Evolutionary conservation across 441 rosid species (phyloP).

Genomic region (Pelargonium fulgidum): DNA sequence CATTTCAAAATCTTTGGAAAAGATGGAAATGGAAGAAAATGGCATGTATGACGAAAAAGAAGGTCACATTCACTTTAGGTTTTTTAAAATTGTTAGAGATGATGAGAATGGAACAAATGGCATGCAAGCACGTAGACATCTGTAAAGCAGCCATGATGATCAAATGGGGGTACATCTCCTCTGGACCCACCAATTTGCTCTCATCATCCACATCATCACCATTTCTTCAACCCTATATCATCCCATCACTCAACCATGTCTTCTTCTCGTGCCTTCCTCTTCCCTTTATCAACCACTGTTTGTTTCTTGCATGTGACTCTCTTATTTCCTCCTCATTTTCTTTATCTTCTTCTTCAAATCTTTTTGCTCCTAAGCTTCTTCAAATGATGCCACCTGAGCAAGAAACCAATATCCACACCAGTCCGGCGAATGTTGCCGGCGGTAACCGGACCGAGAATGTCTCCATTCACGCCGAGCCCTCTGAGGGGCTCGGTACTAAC

Average conservation of each 20-base stretch:
- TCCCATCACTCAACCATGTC: neutral
- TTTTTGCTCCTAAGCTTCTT: neutral
- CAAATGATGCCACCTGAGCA: neutral
- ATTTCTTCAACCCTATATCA: neutral
- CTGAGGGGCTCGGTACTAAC: neutral
- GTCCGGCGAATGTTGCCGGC: neutral
- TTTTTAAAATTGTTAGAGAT: neutral
- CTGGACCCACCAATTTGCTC: neutral
- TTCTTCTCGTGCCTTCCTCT: neutral
- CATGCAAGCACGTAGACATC: neutral
- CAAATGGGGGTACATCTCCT: neutral
- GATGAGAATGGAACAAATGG: neutral
- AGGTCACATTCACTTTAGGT: no score
- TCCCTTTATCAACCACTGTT: neutral
- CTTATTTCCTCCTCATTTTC: neutral
- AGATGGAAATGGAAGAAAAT: no score
- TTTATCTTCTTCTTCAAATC: neutral
- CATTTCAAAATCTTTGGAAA: no score
- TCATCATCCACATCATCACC: neutral
- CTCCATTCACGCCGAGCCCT: neutral
- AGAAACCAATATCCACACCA: neutral
- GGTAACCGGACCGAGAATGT: neutral
- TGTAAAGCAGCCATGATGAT: neutral
- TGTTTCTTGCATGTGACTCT: neutral
- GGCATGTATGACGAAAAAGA: no score